Evolutionary conservation across 352 stramenopile genomes (phyloP).

Genomic region (Globisporangium viniferum): DNA sequence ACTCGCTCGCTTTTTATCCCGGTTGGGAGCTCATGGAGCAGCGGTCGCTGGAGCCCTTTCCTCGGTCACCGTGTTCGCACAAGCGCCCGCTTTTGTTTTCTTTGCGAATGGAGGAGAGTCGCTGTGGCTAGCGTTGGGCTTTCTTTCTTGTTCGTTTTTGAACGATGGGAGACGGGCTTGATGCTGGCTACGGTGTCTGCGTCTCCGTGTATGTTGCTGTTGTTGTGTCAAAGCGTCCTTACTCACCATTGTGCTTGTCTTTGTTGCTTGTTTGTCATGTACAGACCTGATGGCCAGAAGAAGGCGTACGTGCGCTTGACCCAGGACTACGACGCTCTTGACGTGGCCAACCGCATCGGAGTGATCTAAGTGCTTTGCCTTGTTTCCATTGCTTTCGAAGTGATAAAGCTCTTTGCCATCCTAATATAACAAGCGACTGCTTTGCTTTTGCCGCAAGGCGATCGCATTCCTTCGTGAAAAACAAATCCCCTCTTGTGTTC

Average conservation of each 20-base stretch:
- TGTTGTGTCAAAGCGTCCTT: slow-evolving; percentile 4
- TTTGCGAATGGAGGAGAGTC: slow-evolving; percentile 1
- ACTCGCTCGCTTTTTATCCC: slow-evolving; percentile 8
- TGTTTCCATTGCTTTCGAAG: slow-evolving; percentile 23
- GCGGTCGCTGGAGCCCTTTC: slow-evolving; percentile 12
- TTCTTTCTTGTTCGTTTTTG: slow-evolving; percentile 2
- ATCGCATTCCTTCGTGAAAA: slow-evolving; percentile 14
- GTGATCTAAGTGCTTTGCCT: slow-evolving; percentile 95
- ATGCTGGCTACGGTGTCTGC: slow-evolving; percentile 20
- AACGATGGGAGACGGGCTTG: neutral
- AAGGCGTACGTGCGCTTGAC: slow-evolving; percentile 99
- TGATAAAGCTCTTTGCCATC: slow-evolving; percentile 60
- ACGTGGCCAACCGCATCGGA: slow-evolving; percentile 99
- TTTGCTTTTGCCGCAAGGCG: slow-evolving; percentile 14
- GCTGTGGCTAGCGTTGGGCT: neutral
- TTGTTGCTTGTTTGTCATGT: slow-evolving; percentile 13
- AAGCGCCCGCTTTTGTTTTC: slow-evolving; percentile 11
- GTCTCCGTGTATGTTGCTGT: slow-evolving; percentile 18
- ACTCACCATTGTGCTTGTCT: slow-evolving; percentile 30
- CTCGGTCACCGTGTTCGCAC: slow-evolving; percentile 3
- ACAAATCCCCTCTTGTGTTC: neutral
- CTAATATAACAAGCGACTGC: slow-evolving; percentile 37
- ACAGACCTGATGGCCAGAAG: slow-evolving; percentile 98
- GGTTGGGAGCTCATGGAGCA: slow-evolving; percentile 10
- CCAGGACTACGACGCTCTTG: slow-evolving; percentile 98